Conservation (phyloP, 2,329 filamentous ascomycete genomes). For the Taxawa tesnikishii region DNA sequence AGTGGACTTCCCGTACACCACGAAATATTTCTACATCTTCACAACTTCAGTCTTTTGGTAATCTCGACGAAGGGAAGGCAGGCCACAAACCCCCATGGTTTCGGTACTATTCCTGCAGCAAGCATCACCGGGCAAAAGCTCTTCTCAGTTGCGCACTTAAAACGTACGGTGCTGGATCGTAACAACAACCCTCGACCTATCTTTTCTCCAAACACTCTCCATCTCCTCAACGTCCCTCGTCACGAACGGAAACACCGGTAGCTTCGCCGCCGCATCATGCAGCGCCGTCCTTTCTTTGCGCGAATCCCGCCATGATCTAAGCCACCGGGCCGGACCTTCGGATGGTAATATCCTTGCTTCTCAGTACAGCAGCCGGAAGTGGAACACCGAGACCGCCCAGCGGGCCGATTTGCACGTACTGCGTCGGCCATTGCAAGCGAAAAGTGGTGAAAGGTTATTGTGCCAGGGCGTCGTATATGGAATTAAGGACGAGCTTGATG, state of each 20-base stretch:
- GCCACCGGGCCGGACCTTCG: conserved; percentile 16
- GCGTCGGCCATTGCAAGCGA: conserved; percentile 29
- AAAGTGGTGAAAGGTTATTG: conserved; percentile 30
- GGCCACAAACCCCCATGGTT: too few relatives aligned
- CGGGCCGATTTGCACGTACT: conserved; percentile 42
- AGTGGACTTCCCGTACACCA: too few relatives aligned
- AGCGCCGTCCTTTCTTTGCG: conserved; percentile 12
- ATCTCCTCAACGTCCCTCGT: conserved; percentile 10
- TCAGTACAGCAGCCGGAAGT: conserved; percentile 31
- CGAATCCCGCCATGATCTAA: conserved; percentile 13
- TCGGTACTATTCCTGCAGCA: too few relatives aligned
- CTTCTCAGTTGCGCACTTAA: too few relatives aligned
- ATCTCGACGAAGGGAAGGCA: too few relatives aligned
- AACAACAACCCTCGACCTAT: conserved; percentile 12
- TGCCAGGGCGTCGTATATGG: conserved; percentile 39
- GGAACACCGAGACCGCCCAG: conserved; percentile 27
- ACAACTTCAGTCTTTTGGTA: too few relatives aligned
- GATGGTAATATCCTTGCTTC: conserved; percentile 36
- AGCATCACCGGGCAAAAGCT: too few relatives aligned
- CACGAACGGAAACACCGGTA: conserved; percentile 12
- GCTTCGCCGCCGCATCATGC: conserved; percentile 9
- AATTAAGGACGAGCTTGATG: conserved; percentile 45
- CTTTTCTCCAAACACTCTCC: conserved; percentile 14
- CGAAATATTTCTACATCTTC: too few relatives aligned
- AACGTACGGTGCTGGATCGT: too few relatives aligned